Conservation (phyloP, 148 eudicot species). For the Suaeda aralocaspica region DNA sequence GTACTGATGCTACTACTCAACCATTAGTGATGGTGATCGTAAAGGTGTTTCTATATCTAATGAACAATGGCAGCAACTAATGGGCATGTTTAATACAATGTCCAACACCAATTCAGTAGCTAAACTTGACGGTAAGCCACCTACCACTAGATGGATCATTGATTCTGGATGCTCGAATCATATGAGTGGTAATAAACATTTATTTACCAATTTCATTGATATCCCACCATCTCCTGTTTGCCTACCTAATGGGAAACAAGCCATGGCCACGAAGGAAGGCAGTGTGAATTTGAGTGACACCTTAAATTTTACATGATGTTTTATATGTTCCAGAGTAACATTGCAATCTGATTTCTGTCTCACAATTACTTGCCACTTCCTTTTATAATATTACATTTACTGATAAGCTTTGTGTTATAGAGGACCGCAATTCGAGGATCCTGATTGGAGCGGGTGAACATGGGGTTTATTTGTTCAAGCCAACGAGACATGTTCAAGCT, state of each 20-base stretch:
- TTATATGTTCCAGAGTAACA: not conserved
- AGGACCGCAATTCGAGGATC: constrained; percentile 4
- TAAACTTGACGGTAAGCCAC: not conserved
- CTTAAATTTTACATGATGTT: not conserved
- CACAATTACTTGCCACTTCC: not conserved
- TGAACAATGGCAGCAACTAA: not conserved
- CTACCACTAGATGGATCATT: constrained; percentile 1
- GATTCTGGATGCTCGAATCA: not conserved
- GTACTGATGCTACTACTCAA: no score
- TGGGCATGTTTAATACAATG: not conserved
- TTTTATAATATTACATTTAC: not conserved
- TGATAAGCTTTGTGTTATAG: constrained; percentile 1
- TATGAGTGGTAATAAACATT: not conserved
- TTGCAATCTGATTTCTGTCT: not conserved
- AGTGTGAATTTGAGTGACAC: not conserved
- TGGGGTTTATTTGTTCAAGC: constrained; percentile 17
- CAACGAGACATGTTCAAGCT: not conserved
- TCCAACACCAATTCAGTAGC: not conserved
- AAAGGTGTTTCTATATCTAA: not conserved
- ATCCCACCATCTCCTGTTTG: not conserved
- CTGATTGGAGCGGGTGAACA: constrained; percentile 22
- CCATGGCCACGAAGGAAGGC: not conserved
- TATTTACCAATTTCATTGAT: not conserved
- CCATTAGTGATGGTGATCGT: not conserved
- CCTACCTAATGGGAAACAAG: not conserved